Percentiles rank a stretch among this genome's conserved stretches.
Evolutionary conservation across 2,329 filamentous ascomycete species (phyloP).

Genomic region (Nigrospora osmanthi): DNA sequence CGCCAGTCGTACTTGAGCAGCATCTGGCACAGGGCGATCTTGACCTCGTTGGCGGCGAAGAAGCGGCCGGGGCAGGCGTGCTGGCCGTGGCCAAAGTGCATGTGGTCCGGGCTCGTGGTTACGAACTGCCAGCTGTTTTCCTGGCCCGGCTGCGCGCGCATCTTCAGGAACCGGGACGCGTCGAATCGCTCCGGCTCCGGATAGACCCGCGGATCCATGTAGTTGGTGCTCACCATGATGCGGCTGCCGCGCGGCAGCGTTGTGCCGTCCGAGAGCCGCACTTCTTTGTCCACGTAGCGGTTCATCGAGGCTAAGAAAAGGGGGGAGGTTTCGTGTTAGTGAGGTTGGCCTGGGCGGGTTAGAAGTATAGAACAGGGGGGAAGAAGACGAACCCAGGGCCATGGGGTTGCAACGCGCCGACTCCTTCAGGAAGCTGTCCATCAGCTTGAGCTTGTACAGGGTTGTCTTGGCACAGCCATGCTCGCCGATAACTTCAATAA

Average conservation of each 20-base stretch:
- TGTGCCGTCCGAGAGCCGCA: slow-evolving; percentile 19
- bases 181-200: slow-evolving; percentile 20
- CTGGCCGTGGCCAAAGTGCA: slow-evolving; percentile 30
- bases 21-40: slow-evolving; percentile 18
- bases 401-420: slow-evolving; percentile 22
- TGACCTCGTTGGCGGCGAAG: slow-evolving; percentile 27
- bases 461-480: slow-evolving; percentile 24
- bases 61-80: slow-evolving; percentile 25
- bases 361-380: background rate
- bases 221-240: slow-evolving; percentile 19
- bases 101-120: slow-evolving; percentile 21
- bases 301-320: slow-evolving; percentile 18
- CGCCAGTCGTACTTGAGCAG: slow-evolving; percentile 24
- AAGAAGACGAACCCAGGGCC: slow-evolving; percentile 12
- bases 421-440: slow-evolving; percentile 34
- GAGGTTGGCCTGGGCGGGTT: background rate
- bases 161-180: slow-evolving; percentile 18
- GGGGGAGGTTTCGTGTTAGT: too few species aligned
- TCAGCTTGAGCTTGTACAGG: slow-evolving; percentile 24
- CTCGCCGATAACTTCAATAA: slow-evolving; percentile 22
- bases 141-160: slow-evolving; percentile 18
- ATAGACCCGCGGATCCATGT: slow-evolving; percentile 16
- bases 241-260: slow-evolving; percentile 16
- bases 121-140: slow-evolving; percentile 27
- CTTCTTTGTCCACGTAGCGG: slow-evolving; percentile 17